Evolutionary conservation across 352 stramenopile species (phyloP).

Genomic region (Pythium grandisporangium): DNA sequence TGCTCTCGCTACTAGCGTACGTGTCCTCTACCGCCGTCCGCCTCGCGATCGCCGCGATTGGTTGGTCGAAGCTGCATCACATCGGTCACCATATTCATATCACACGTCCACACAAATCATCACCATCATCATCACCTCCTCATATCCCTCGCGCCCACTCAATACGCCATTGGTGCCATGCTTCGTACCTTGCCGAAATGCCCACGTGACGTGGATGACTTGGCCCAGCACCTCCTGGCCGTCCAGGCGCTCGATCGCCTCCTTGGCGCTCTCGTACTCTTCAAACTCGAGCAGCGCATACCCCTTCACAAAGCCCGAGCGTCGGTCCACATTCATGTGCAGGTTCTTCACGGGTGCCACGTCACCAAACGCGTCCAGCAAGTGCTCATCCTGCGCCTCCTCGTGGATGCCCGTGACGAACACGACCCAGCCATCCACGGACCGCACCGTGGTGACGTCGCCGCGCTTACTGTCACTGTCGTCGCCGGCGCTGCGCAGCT

Average conservation of each 20-base stretch:
- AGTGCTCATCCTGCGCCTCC: constrained; percentile 94
- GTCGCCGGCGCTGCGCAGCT: constrained; percentile 20
- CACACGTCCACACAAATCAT: too few species aligned
- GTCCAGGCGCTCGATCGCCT: constrained; percentile 90
- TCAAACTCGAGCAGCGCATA: constrained; percentile 95
- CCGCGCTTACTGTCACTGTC: constrained; percentile 9
- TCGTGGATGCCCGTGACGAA: constrained; percentile 95
- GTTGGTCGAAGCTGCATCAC: too few species aligned
- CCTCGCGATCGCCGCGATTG: constrained; percentile 23
- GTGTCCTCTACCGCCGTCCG: constrained; percentile 34
- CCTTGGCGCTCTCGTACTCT: constrained; percentile 85
- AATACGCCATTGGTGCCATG: background rate
- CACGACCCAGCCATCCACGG: constrained; percentile 95
- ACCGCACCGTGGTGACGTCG: constrained; percentile 56
- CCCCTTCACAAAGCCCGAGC: constrained; percentile 94
- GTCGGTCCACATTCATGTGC: constrained; percentile 93
- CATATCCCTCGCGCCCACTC: background rate
- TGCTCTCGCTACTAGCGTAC: background rate
- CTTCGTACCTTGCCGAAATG: constrained; percentile 74
- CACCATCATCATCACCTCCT: constrained; percentile 12
- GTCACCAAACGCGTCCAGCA: constrained; percentile 93
- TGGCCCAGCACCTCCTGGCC: constrained; percentile 86
- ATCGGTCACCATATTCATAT: too few species aligned
- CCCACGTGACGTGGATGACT: constrained; percentile 90
- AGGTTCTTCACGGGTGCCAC: constrained; percentile 94